Conservation (phyloP, 176 grass and related monocot species). For the Oryza rufipogon region DNA sequence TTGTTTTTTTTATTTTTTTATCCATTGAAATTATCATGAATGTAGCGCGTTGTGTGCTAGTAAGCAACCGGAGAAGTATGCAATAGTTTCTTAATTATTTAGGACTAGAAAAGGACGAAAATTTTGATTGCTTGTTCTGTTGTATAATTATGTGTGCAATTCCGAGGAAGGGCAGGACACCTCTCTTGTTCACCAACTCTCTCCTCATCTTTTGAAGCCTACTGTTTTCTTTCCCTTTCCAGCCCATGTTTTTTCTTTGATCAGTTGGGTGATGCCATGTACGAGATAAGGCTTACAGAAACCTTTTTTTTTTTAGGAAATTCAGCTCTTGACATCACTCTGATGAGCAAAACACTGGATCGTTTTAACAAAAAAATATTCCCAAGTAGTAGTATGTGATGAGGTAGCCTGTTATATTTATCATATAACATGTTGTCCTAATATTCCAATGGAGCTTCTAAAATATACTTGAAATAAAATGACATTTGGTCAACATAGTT, state of each 20-base stretch:
- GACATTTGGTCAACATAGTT: background rate
- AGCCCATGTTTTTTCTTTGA: conserved; percentile 20
- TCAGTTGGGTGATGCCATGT: conserved; percentile 13
- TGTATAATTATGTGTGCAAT: background rate
- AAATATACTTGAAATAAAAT: background rate
- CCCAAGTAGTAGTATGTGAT: background rate
- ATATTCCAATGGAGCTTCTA: background rate
- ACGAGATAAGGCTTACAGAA: conserved; percentile 12
- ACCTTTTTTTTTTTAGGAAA: background rate
- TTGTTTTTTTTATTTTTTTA: background rate
- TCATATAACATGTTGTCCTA: background rate
- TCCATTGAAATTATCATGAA: background rate
- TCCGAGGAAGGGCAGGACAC: background rate
- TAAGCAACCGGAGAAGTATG: background rate
- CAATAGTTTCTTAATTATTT: background rate
- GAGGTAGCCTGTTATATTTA: background rate
- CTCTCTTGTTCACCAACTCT: background rate
- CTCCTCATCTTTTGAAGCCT: conserved; percentile 5
- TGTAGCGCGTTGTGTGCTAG: background rate
- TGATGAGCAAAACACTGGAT: background rate
- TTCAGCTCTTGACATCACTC: conserved; percentile 14
- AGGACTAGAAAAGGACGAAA: background rate
- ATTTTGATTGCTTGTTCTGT: conserved; percentile 6
- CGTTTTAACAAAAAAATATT: background rate
- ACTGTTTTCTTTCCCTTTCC: background rate